Conservation (phyloP, 2,329 filamentous ascomycete species). For the Calonectria ilicicola region DNA sequence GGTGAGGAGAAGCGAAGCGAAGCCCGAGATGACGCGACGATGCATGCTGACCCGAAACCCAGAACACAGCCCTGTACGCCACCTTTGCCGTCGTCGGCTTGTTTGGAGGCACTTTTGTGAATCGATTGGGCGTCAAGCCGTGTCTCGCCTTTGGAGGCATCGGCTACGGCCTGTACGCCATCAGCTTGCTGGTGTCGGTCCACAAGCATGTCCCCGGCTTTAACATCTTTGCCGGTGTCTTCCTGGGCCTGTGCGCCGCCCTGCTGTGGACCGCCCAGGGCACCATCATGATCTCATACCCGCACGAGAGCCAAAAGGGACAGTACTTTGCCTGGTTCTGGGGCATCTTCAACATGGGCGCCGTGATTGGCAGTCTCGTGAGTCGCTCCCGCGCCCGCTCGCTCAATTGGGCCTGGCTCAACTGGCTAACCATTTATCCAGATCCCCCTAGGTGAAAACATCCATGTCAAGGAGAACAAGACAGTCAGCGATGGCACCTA, state of each 20-base stretch:
- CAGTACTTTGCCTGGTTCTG: constrained; percentile 92
- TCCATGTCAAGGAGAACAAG: constrained; percentile 42
- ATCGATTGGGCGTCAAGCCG: constrained; percentile 38
- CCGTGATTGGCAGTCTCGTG: constrained; percentile 82
- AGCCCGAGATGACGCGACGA: background rate
- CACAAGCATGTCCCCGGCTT: constrained; percentile 62
- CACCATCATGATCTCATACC: constrained; percentile 91
- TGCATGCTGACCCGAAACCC: background rate
- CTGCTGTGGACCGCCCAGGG: constrained; percentile 87
- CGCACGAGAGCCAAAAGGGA: constrained; percentile 83
- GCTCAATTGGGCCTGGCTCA: no score
- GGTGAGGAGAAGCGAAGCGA: constrained; percentile 30
- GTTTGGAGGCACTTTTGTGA: constrained; percentile 80
- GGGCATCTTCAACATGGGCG: constrained; percentile 95
- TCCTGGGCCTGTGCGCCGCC: constrained; percentile 83
- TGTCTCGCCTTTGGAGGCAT: constrained; percentile 50
- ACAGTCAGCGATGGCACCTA: constrained; percentile 83
- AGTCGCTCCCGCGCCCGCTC: constrained; percentile 25
- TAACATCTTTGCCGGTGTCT: constrained; percentile 78
- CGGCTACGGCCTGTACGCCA: constrained; percentile 71
- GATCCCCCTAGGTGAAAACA: constrained; percentile 57
- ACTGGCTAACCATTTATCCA: constrained; percentile 52
- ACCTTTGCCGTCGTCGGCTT: constrained; percentile 75
- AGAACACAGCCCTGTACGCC: constrained; percentile 75
- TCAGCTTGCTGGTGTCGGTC: constrained; percentile 76